Base-by-base conservation (phyloP, 148 eudicot species). In the Amaranthus hypochondriacus region DNA sequence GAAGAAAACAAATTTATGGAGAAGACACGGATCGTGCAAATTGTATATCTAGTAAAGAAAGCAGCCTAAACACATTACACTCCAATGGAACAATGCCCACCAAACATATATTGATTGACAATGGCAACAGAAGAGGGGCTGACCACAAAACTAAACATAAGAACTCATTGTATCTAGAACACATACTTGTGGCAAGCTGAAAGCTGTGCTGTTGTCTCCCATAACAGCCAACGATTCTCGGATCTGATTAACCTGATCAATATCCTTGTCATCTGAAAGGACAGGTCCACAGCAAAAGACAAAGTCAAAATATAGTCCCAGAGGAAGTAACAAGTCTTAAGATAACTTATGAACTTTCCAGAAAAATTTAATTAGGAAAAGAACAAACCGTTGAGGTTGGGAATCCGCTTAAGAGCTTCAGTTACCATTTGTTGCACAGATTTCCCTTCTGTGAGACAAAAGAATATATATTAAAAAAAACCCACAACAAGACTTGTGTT, bases 371-470 rank as follows among this genome's bases (percentile, higher is more conserved):
- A 75, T 14, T 14, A 49, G 51, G 56, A 76, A 68, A 76, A 68
- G 56, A 77, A 78, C 96, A 75, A 80, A 94, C 98, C 93, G 70
- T 85, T 85, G 28, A 60, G 61, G 79, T 95, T 95, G 48, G 96
- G 97, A 53, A 95, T 91, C 42, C 74, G 93, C 75, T 62, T 84
- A 70, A 92, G 96, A 79, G 98, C 97, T 88, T 92, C 97, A 67
- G 81, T 84, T 18, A 92, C 96, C 98, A 95, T 95, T 86, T 95
- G 85, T 80, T 95, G 83, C 77, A 92, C 98, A 46, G 97, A 87
- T 82, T 95, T 95, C 21, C 97, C 98, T 83, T 95, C 98, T 92
- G 91, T 63, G 75, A 50, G 77, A 63, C 48, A 81, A 18, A 18
- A 18, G 56, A 75, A 13, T 12, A 55, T 50, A 11, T 15, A 62